phyloP scores from a whole-genome alignment of 306 rosid species.

The Sechiopsis laciniata region DNA sequence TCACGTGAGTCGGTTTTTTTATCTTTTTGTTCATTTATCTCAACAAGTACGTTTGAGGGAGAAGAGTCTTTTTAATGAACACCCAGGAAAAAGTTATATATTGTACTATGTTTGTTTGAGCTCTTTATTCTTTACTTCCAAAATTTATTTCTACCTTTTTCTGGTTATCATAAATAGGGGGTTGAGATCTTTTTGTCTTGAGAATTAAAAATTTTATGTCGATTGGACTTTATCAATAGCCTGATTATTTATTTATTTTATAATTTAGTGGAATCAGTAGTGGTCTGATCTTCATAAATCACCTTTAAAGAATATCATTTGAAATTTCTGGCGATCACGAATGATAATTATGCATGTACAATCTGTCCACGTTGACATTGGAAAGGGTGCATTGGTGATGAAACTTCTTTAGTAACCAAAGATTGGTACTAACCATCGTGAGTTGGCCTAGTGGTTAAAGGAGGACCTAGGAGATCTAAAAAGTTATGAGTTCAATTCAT shows the following conservation, averaged over 20 bases:
- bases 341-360: background rate
- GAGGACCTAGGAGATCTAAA: no score
- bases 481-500: no score
- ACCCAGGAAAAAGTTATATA: background rate
- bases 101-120: background rate
- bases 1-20: slow-evolving; percentile 25
- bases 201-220: background rate
- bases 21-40: background rate
- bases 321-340: background rate
- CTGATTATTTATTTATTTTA: background rate
- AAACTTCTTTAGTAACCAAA: background rate
- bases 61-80: background rate
- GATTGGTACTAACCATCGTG: background rate
- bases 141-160: background rate
- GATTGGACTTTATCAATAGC: background rate
- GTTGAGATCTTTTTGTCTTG: background rate
- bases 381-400: background rate
- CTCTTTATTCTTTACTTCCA: background rate
- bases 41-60: background rate
- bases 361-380: background rate
- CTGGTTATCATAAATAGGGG: background rate
- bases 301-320: background rate
- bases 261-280: background rate
- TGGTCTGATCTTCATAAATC: background rate
- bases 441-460: no score